A percentile compares a stretch with the other conserved stretches of the same genome.
phyloP scores from a whole-genome alignment of 768 basidiomycete species.

The Suillus luteus region DNA sequence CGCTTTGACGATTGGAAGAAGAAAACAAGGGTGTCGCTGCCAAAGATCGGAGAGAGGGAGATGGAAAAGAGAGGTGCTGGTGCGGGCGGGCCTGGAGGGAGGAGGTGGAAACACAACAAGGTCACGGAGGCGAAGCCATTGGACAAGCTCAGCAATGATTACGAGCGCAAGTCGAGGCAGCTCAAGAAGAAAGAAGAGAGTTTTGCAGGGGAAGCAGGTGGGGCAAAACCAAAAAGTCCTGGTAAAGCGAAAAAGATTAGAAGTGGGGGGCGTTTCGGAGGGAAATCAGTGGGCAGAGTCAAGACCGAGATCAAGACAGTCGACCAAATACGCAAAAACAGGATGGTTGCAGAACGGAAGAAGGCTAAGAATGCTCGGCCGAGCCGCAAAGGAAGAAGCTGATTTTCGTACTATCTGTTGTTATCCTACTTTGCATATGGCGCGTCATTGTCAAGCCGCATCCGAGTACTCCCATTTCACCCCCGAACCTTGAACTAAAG shows the following conservation, averaged over 20 bases:
- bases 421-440: conserved; percentile 10
- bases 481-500: conserved; percentile 60
- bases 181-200: conserved; percentile 55
- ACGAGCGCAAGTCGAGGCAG: conserved; percentile 72
- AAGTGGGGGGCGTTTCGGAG: conserved; percentile 48
- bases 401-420: conserved; percentile 10
- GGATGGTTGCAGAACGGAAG: conserved; percentile 64
- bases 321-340: conserved; percentile 82
- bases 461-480: conserved; percentile 83
- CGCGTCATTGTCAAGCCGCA: conserved; percentile 20
- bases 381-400: conserved; percentile 37
- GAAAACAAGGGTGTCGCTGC: conserved; percentile 71
- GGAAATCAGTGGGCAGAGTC: conserved; percentile 62
- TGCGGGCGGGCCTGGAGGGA: conserved; percentile 42
- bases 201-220: conserved; percentile 27
- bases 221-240: conserved; percentile 22
- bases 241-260: conserved; percentile 39
- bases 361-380: conserved; percentile 84
- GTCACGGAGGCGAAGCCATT: conserved; percentile 67
- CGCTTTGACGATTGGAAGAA: conserved; percentile 95
- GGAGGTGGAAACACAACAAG: conserved; percentile 75
- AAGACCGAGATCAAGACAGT: conserved; percentile 85
- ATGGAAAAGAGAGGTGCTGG: conserved; percentile 37
- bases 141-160: conserved; percentile 70
- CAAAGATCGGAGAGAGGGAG: conserved; percentile 84